These are phyloP conservation scores for Lentinula guzmanii DNA, from an alignment of 768 basidiomycete species.

Conservation along the genomic window DNA sequence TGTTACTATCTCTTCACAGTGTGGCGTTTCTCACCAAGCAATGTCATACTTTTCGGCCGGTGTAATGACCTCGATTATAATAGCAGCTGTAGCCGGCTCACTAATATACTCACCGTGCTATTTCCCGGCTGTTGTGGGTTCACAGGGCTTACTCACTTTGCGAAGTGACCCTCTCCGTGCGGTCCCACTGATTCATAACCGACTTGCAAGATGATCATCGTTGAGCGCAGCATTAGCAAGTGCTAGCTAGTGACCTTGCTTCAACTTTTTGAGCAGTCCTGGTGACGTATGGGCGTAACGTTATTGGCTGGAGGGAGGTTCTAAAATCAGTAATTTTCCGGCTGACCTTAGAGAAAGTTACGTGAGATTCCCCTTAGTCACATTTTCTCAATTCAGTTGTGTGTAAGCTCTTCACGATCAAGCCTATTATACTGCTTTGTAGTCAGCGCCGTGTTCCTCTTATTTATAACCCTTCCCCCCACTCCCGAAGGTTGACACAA, in stretches of 20 bases:
- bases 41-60: neutral
- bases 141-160: neutral
- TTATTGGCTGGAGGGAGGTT: neutral
- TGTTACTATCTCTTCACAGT: too few relatives aligned
- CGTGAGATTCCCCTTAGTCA: slow-evolving; percentile 5
- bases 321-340: neutral
- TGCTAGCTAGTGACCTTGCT: too few relatives aligned
- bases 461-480: slow-evolving; percentile 8
- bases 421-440: slow-evolving; percentile 11
- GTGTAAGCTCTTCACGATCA: slow-evolving; percentile 23
- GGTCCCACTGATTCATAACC: neutral
- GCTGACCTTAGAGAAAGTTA: neutral
- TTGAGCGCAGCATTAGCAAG: too few relatives aligned
- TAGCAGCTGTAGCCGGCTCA: neutral
- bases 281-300: neutral
- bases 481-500: neutral
- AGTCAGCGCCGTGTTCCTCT: slow-evolving; percentile 9
- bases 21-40: neutral
- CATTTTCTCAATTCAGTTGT: neutral
- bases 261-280: too few relatives aligned
- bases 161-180: neutral
- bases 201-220: neutral
- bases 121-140: neutral
- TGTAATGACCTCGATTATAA: neutral
- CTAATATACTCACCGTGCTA: neutral